phyloP scores from a whole-genome alignment of 805 yeast genomes.

The Cyberlindnera meyerae region DNA sequence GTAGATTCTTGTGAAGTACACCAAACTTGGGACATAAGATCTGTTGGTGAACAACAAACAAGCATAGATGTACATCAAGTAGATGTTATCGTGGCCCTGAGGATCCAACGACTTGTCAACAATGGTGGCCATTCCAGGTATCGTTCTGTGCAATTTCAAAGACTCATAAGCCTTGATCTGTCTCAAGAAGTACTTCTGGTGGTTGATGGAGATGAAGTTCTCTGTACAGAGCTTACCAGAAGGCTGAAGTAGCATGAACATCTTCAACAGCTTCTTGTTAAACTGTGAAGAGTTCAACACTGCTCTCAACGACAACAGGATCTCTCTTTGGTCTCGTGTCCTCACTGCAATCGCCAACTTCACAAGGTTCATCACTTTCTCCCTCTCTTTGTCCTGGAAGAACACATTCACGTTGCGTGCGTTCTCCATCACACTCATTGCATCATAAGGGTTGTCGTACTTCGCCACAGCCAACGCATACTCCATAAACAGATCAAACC shows the following conservation, averaged over 20 bases:
- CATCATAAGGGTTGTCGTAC: conserved; percentile 55
- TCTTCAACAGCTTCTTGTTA: conserved; percentile 57
- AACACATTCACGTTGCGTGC: conserved; percentile 80
- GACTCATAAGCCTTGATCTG: conserved; percentile 89
- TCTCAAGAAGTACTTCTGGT: conserved; percentile 84
- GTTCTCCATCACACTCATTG: conserved; percentile 63
- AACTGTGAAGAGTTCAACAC: conserved; percentile 71
- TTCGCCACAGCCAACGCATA: conserved; percentile 64
- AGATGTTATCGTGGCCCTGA: conserved; percentile 50
- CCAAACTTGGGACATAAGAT: conserved; percentile 77
- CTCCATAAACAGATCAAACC: conserved; percentile 85
- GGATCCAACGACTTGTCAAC: conserved; percentile 46
- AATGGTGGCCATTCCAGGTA: conserved; percentile 78
- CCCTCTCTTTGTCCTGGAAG: conserved; percentile 55
- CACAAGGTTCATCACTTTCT: conserved; percentile 56
- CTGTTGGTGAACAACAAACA: conserved; percentile 75
- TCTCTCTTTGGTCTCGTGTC: conserved; percentile 47
- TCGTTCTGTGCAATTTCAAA: conserved; percentile 43
- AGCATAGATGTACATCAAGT: conserved; percentile 74
- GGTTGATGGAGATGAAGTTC: conserved; percentile 68
- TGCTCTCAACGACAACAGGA: conserved; percentile 55
- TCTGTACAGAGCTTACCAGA: conserved; percentile 57
- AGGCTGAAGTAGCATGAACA: conserved; percentile 63
- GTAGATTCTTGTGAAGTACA: conserved; percentile 70
- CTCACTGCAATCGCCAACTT: conserved; percentile 54